Evolutionary conservation across 164 flowering plant genomes (phyloP).

Genomic region (Kingdonia uniflora): DNA sequence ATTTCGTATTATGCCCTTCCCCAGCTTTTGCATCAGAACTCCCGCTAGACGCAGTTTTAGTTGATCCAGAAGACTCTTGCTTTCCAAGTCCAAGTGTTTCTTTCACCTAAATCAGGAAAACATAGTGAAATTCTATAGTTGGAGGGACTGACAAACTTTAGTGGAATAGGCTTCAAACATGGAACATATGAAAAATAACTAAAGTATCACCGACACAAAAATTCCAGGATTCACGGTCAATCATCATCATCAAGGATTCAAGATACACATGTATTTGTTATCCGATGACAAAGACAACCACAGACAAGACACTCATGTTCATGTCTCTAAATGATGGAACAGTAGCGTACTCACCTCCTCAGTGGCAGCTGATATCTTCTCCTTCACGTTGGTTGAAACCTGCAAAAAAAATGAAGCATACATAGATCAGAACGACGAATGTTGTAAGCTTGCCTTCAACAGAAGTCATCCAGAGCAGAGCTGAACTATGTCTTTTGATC

Average conservation of each 20-base stretch:
- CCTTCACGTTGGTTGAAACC: slow-evolving; percentile 81
- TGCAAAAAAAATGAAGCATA: slow-evolving; percentile 11
- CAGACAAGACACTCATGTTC: too few species aligned
- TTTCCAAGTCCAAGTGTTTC: slow-evolving; percentile 56
- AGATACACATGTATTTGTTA: too few species aligned
- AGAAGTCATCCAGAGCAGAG: too few species aligned
- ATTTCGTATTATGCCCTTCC: slow-evolving; percentile 24
- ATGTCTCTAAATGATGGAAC: slow-evolving; percentile 2
- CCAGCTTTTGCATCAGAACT: slow-evolving; percentile 27
- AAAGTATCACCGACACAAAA: too few species aligned
- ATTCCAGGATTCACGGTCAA: too few species aligned
- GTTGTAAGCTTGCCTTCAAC: too few species aligned
- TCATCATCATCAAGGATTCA: too few species aligned
- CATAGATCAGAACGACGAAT: background rate
- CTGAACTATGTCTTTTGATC: too few species aligned
- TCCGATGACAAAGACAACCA: too few species aligned
- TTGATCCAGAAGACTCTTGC: slow-evolving; percentile 32
- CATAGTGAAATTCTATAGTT: background rate
- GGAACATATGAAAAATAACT: too few species aligned
- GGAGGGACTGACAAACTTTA: too few species aligned
- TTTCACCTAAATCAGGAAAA: slow-evolving; percentile 47
- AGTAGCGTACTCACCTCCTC: slow-evolving; percentile 46
- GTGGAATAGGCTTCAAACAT: too few species aligned
- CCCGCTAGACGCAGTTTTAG: slow-evolving; percentile 20
- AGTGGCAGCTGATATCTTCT: slow-evolving; percentile 66